These are phyloP conservation scores for Crithidia sp. DNA, from an alignment of 208 protist genomes.

Conservation along the genomic window DNA sequence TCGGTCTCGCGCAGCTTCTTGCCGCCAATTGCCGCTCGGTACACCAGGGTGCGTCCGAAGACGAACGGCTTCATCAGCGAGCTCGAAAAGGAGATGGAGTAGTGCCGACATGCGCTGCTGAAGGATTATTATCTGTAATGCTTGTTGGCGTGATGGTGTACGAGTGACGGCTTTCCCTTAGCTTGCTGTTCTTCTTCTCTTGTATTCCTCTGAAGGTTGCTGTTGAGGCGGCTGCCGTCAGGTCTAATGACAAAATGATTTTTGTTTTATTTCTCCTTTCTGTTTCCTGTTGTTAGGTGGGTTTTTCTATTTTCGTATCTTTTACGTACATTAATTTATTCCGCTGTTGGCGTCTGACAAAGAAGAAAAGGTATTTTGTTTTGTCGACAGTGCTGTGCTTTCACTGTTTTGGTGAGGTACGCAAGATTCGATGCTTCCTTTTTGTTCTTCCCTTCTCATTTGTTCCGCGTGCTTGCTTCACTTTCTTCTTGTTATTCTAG, in stretches of 20 bases:
- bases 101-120: neutral
- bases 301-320: constrained; percentile 19
- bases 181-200: too few species aligned
- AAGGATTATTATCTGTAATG: too few species aligned
- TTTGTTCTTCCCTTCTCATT: too few species aligned
- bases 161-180: too few species aligned
- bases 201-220: too few species aligned
- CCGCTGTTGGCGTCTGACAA: too few species aligned
- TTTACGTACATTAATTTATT: constrained; percentile 1
- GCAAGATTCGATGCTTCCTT: too few species aligned
- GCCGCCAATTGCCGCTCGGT: constrained; percentile 19
- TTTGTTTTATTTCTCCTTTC: neutral
- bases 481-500: constrained; percentile 6
- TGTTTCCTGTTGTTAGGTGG: neutral
- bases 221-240: neutral
- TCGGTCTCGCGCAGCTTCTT: constrained; percentile 22
- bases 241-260: neutral
- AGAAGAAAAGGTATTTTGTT: too few species aligned
- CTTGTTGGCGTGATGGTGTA: too few species aligned
- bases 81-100: neutral
- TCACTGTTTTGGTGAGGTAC: too few species aligned
- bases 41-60: constrained; percentile 11
- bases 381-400: too few species aligned
- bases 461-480: neutral
- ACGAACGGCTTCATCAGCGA: constrained; percentile 4